A percentile compares a stretch with the other conserved stretches of the same genome.
These are phyloP conservation scores for Ophiostoma ips DNA, from an alignment of 2,329 filamentous ascomycete genomes.

Conservation along the genomic window DNA sequence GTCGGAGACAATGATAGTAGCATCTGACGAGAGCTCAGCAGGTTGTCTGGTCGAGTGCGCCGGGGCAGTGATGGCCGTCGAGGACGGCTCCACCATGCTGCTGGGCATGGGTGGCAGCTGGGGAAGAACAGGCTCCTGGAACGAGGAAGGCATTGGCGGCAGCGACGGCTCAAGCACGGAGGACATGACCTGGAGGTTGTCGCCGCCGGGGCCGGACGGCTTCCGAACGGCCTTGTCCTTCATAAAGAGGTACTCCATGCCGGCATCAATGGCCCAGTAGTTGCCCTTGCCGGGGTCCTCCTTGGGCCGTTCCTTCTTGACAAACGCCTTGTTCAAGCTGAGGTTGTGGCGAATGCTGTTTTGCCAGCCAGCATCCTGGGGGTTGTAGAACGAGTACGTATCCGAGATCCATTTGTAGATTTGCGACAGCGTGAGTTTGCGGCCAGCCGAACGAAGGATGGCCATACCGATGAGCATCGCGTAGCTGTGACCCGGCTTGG, in stretches of 20 bases:
- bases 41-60: conserved; percentile 18
- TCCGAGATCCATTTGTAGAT: conserved; percentile 99
- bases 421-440: conserved; percentile 76
- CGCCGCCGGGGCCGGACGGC: conserved; percentile 37
- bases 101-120: conserved; percentile 25
- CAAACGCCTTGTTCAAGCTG: conserved; percentile 90
- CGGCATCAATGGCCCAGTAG: conserved; percentile 90
- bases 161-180: conserved; percentile 35
- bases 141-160: conserved; percentile 21
- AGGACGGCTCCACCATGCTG: conserved; percentile 6
- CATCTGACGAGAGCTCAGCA: conserved; percentile 61
- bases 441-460: conserved; percentile 71
- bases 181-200: conserved; percentile 45
- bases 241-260: conserved; percentile 77
- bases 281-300: conserved; percentile 96
- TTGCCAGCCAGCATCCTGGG: conserved; percentile 83
- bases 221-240: conserved; percentile 67
- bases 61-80: not conserved
- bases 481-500: conserved; percentile 85
- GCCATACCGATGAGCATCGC: conserved; percentile 94
- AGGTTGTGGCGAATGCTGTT: conserved; percentile 98
- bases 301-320: conserved; percentile 90
- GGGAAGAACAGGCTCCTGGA: conserved; percentile 35
- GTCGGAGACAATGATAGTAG: conserved; percentile 61
- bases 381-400: conserved; percentile 76